phyloP scores from a whole-genome alignment of 202 grass and related monocot species.

The Setaria viridis region DNA sequence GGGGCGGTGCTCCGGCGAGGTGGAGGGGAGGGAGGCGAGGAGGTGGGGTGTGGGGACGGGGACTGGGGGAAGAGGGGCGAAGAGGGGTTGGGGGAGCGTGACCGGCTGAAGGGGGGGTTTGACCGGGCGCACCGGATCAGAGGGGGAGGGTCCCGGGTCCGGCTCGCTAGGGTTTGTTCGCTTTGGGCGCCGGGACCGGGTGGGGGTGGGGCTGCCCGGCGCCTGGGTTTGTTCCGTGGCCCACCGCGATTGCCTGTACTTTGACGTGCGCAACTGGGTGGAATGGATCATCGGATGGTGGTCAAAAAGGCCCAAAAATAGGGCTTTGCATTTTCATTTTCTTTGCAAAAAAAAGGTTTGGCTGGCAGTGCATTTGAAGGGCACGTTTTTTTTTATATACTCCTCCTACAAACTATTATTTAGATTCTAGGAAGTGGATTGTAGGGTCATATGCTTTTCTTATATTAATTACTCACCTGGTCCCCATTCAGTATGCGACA shows the following conservation, averaged over 20 bases:
- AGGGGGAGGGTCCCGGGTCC: slow-evolving; percentile 35
- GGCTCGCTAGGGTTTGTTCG: slow-evolving; percentile 67
- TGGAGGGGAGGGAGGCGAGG: slow-evolving; percentile 7
- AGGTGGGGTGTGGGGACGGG: background rate
- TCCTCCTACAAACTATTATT: background rate
- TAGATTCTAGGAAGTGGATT: background rate
- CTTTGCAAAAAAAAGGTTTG: background rate
- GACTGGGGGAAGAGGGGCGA: background rate
- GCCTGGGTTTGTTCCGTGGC: slow-evolving; percentile 44
- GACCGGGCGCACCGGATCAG: slow-evolving; percentile 58
- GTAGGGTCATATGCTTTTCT: slow-evolving; percentile 7
- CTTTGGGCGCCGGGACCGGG: slow-evolving; percentile 6
- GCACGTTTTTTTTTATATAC: background rate
- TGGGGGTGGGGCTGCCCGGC: background rate
- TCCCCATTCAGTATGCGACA: background rate
- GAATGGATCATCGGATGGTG: slow-evolving; percentile 29
- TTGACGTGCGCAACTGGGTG: slow-evolving; percentile 38
- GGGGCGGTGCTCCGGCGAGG: slow-evolving; percentile 43
- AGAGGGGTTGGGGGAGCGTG: slow-evolving; percentile 31
- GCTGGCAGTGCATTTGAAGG: background rate
- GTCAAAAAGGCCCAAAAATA: slow-evolving; percentile 55
- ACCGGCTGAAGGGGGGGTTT: slow-evolving; percentile 48
- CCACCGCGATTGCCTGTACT: slow-evolving; percentile 64
- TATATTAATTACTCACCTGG: background rate
- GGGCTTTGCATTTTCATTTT: slow-evolving; percentile 2